phyloP scores from a whole-genome alignment of 1,284 basidiomycete genomes.

The Cutaneotrichosporon dermatis region DNA sequence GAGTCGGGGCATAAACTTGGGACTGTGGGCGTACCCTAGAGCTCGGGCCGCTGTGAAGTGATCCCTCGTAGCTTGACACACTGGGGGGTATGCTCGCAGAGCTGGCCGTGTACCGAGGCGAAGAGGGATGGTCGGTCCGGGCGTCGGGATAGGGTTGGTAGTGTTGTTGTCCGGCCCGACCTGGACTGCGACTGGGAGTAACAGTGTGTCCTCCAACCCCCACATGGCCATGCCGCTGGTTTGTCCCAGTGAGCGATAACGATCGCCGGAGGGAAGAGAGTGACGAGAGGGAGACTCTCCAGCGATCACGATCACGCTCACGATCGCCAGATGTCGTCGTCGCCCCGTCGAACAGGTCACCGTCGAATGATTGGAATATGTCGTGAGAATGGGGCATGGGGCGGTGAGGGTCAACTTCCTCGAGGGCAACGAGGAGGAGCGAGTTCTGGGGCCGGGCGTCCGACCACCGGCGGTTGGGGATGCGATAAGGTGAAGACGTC shows the following conservation, averaged over 20 bases:
- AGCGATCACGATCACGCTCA: not conserved
- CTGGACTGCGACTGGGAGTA: too few relatives aligned
- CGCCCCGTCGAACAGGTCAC: not conserved
- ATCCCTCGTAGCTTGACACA: not conserved
- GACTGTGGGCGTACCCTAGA: not conserved
- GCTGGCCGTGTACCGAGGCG: not conserved
- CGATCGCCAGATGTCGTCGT: too few relatives aligned
- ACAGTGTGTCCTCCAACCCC: too few relatives aligned
- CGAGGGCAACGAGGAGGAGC: not conserved
- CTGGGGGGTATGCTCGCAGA: not conserved
- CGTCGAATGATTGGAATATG: not conserved
- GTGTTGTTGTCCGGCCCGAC: not conserved
- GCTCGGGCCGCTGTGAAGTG: not conserved
- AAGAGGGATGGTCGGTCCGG: constrained; percentile 59
- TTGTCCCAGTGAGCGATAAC: not conserved
- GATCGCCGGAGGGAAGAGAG: not conserved
- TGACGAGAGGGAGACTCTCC: not conserved
- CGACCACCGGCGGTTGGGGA: not conserved
- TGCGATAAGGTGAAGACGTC: not conserved
- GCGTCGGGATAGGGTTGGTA: too few relatives aligned
- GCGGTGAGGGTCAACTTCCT: too few relatives aligned
- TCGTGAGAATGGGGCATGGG: not conserved
- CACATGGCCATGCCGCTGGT: not conserved
- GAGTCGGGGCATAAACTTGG: not conserved
- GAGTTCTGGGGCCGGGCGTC: not conserved